Conservation (phyloP, 2,329 filamentous ascomycete genomes). For the Trichoderma brevicompactum region DNA sequence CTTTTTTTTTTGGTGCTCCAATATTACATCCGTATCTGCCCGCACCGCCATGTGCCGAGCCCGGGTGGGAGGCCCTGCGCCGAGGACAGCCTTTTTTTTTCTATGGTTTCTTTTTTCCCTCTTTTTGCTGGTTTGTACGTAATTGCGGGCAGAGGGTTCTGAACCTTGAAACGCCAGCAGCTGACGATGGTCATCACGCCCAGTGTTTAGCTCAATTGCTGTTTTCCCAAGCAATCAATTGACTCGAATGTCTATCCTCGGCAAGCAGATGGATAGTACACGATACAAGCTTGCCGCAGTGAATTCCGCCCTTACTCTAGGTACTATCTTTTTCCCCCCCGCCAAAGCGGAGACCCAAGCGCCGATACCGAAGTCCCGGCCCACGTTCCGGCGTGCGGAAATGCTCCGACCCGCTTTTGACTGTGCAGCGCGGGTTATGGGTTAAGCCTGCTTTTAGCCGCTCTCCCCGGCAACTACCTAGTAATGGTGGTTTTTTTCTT, state of each 20-base stretch:
- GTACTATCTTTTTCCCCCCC: background rate
- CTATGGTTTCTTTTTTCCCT: background rate
- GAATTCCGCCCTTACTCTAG: too few species aligned
- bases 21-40: slow-evolving; percentile 15
- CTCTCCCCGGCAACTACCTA: too few species aligned
- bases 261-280: too few species aligned
- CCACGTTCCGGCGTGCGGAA: slow-evolving; percentile 22
- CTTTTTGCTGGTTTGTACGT: background rate
- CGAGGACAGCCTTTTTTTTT: background rate
- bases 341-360: slow-evolving; percentile 18
- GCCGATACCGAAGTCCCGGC: slow-evolving; percentile 16
- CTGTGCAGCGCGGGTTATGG: background rate
- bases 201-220: too few species aligned
- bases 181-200: too few species aligned
- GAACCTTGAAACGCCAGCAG: too few species aligned
- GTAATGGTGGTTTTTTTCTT: too few species aligned
- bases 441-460: too few species aligned
- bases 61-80: background rate
- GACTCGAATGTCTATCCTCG: too few species aligned
- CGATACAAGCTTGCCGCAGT: too few species aligned
- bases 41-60: slow-evolving; percentile 23
- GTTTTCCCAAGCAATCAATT: too few species aligned
- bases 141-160: background rate
- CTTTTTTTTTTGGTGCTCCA: too few species aligned
- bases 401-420: slow-evolving; percentile 27